These are phyloP conservation scores for Hypoxylon sp. DNA, from an alignment of 2,329 filamentous ascomycete genomes.

Conservation along the genomic window DNA sequence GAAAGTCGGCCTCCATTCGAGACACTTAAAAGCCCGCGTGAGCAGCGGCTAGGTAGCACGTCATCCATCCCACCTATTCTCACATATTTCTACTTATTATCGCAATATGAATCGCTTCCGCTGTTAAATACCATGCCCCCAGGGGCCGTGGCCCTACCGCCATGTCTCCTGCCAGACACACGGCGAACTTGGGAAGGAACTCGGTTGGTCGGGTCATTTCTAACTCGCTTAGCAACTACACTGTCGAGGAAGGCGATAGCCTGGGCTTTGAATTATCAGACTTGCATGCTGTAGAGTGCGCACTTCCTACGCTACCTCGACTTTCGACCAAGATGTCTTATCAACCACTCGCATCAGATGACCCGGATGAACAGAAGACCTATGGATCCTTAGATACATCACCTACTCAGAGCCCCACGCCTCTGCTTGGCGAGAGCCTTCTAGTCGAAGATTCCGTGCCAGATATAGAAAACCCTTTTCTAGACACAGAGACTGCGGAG, in stretches of 20 bases:
- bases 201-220: constrained; percentile 16
- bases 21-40: constrained; percentile 37
- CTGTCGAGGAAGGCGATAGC: constrained; percentile 11
- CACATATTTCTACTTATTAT: constrained; percentile 37
- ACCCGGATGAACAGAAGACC: constrained; percentile 43
- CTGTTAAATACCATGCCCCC: constrained; percentile 36
- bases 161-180: constrained; percentile 31
- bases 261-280: constrained; percentile 37
- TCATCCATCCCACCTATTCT: constrained; percentile 45
- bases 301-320: constrained; percentile 15
- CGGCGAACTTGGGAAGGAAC: constrained; percentile 15
- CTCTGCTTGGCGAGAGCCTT: constrained; percentile 33
- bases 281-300: constrained; percentile 21
- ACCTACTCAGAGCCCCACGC: constrained; percentile 26
- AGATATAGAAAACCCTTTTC: constrained; percentile 53
- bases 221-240: constrained; percentile 20
- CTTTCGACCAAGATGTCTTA: constrained; percentile 45
- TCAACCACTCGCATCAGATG: constrained; percentile 39
- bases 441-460: constrained; percentile 28
- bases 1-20: constrained; percentile 24
- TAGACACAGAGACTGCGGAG: constrained; percentile 50
- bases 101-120: constrained; percentile 22
- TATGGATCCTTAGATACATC: constrained; percentile 41
- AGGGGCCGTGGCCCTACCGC: constrained; percentile 13
- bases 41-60: constrained; percentile 41